Base-by-base conservation (phyloP, 148 eudicot genomes). In the Dysphania ambrosioides region DNA sequence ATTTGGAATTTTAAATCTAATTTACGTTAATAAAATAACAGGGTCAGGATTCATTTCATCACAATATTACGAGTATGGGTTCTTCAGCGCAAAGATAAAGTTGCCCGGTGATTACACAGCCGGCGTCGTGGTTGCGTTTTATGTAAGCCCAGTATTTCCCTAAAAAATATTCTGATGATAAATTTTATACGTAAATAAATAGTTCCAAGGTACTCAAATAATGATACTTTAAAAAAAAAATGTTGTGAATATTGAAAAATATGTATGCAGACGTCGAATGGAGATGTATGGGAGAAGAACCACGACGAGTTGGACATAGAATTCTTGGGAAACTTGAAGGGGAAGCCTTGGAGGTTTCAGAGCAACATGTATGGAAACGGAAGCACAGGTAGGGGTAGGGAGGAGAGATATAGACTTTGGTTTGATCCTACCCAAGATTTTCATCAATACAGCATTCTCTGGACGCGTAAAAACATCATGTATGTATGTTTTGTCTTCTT, bases 1-100 rank as follows among this genome's bases (percentile, higher is more conserved):
- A n/a, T n/a, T n/a, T n/a, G n/a, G n/a, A n/a, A n/a, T n/a, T n/a
- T n/a, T n/a, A n/a, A n/a, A n/a, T 42, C 47, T 2, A 47, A 11
- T 47, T 47, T 2, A 47, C 16, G 16, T 47, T 15, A 47, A 13
- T 47, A n/a, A n/a, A n/a, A n/a, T n/a, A n/a, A n/a, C 83, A 87
- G 97, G 97, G 23, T 90, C 97, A 7, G 97, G 97, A 71, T 90
- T 93, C 38, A 90, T 93, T 49, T 93, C 98, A 15, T 80, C 96
- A 0, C 88, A 89, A 51, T 93, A 93, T 65, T 93, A 93, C 77
- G 90, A 86, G 66, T 85, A 93, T 60, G 96, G 93, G 24, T 90
- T 93, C 70, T 93, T 93, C 76, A 90, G 98, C 77, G 85, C 98
- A 12, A 91, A 69, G 38, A 93, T 93, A 71, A 90, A 89, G 74